These are phyloP conservation scores for Cyclotella cryptica DNA, from an alignment of 108 stramenopile genomes.

Conservation along the genomic window DNA sequence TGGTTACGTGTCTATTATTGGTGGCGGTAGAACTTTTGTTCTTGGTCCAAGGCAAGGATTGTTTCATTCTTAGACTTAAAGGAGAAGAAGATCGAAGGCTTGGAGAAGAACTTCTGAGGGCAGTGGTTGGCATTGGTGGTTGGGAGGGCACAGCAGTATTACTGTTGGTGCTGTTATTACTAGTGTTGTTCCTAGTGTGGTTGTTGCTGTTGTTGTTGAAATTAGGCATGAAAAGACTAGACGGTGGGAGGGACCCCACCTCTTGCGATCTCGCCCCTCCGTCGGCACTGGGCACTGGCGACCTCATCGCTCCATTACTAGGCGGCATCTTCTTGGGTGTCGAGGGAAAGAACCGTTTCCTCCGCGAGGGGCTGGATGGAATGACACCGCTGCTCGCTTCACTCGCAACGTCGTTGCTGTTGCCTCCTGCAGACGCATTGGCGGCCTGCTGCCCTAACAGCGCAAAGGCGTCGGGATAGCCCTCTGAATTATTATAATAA, in stretches of 20 bases:
- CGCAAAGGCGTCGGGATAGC: conserved; percentile 42
- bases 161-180: not conserved
- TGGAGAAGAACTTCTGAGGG: conserved; percentile 1
- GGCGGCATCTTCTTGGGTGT: not conserved
- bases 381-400: not conserved
- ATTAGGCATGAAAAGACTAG: conserved; percentile 8
- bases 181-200: no score
- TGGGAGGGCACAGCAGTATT: not conserved
- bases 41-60: conserved; percentile 20
- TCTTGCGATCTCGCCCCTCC: not conserved
- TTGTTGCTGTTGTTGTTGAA: no score
- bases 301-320: not conserved
- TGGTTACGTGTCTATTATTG: not conserved
- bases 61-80: conserved; percentile 29
- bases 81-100: conserved; percentile 38
- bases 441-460: conserved; percentile 13
- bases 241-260: not conserved
- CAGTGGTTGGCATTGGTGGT: conserved; percentile 5
- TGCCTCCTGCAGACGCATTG: not conserved
- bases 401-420: not conserved
- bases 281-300: not conserved
- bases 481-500: conserved; percentile 16
- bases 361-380: conserved; percentile 14
- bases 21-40: conserved; percentile 7
- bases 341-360: conserved; percentile 7